Base-by-base conservation (phyloP, 192 early-diverging fungal genomes). In the Umbelopsis ramanniana region DNA sequence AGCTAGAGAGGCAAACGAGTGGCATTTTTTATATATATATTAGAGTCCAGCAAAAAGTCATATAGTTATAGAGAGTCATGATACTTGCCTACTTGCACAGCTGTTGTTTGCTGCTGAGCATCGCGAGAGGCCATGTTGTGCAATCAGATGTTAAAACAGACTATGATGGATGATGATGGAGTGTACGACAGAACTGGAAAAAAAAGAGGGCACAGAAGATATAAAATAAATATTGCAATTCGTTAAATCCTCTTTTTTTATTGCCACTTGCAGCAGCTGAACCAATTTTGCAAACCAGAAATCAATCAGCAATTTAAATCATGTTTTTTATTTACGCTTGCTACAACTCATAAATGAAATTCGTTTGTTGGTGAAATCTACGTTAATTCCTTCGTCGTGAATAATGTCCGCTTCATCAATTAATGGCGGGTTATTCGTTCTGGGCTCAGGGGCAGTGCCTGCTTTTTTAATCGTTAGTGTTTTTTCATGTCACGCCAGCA, bases 11-110 rank as follows among this genome's bases (percentile, higher is more conserved):
- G 26, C 12, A 68, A 54, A 14, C 1, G 66, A 38, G 45, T 19
- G 24, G 46, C 40, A 40, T n/a, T n/a, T 29, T 55, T 46, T 60
- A 40, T 40, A 6, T 40, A 23, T 71, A 11, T 69, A 48, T 57
- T 29, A 19, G 35, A 53, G 37, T 71, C 40, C 29, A 52, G 40
- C 14, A 53, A 8, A 35, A 22, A 46, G 69, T 26, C 40, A 14
- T 38, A 48, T 22, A 67, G 46, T 26, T 7, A 19, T 24, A 63
- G 40, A 48, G 6, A 46, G 7, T 48, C 26, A 54, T 53, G 19
- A 52, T 17, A 74, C 73, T 79, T 74, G 67, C 77, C 77, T 72
- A 79, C 77, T 79, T 79, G 77, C 23, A 79, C 72, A 72, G 77
- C 77, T n/a, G 77, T 67, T 10, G 77, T 79, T 45, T 79, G 69